Base-by-base conservation (phyloP, 805 yeast genomes). In the Candida mattraensis region DNA sequence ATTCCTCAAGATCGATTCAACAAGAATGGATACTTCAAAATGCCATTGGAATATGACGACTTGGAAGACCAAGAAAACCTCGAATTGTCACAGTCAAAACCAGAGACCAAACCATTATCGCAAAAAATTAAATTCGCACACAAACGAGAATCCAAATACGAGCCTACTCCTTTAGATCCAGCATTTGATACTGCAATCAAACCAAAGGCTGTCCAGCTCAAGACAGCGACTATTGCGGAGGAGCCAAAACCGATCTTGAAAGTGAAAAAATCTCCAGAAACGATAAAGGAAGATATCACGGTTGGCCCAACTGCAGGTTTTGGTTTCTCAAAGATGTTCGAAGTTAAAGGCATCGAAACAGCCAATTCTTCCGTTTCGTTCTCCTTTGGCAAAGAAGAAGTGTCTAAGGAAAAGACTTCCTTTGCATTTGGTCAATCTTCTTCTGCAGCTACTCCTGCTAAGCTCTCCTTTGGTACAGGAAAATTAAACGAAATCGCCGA, bases 81-180 rank as follows among this genome's bases (percentile, higher is more conserved):
- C 3, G 39, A 40, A n/a, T 26, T 27, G 10, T n/a, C n/a, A n/a
- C n/a, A n/a, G n/a, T 5, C 7, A 4, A 37, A 29, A 29, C 12
- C 30, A 11, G 37, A 28, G 18, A 8, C 37, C 18, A 45, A 44
- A 10, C 42, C 53, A 13, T 14, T 54, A 5, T 14, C 42, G 4
- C 40, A 47, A 10, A 58, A 58, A 23, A 26, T 58, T 12, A 58
- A 48, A 34, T 58, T 58, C 20, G 35, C 20, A 5, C 16, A 42
- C 3, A 45, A 38, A n/a, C 26, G 48, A 13, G 43, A 34, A 11
- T 17, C 42, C 15, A 31, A 30, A 9, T 47, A 53, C 16, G 38
- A 39, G 11, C 35, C 58, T 1, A 22, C 44, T 5, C 42, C 27
- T 17, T 36, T 30, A 30, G 43, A 32, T 35, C 40, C 31, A 7